Evolutionary conservation across 768 basidiomycete genomes (phyloP).

Genomic region (Pleurotus giganteus): DNA sequence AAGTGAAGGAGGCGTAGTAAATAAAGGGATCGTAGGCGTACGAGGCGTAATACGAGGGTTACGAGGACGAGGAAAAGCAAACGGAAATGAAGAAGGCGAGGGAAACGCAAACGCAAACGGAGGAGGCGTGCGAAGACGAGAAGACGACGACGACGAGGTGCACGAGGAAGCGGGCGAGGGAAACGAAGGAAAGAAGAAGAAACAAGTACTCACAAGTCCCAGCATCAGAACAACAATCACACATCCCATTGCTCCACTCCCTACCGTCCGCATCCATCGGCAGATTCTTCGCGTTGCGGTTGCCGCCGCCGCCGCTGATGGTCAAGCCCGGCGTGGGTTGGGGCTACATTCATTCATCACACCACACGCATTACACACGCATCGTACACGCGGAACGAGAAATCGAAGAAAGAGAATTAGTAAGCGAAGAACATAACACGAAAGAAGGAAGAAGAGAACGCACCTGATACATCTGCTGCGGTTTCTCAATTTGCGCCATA

Average conservation of each 20-base stretch:
- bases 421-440: no score
- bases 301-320: conserved; percentile 16
- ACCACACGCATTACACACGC: not conserved
- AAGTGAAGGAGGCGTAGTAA: not conserved
- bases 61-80: not conserved
- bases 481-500: no score
- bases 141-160: not conserved
- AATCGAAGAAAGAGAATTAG: not conserved
- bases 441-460: no score
- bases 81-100: not conserved
- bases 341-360: conserved; percentile 11
- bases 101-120: no score
- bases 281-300: conserved; percentile 25
- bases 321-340: conserved; percentile 22
- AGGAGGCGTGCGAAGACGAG: not conserved
- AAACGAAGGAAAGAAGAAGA: not conserved
- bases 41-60: not conserved
- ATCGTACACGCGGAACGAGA: not conserved
- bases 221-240: conserved; percentile 19
- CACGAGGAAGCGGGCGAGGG: not conserved
- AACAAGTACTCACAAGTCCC: conserved; percentile 23
- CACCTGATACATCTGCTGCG: no score
- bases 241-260: conserved; percentile 27
- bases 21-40: not conserved
- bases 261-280: conserved; percentile 21